Percentiles rank a stretch among this genome's conserved stretches.
Evolutionary conservation across 1,139 yeast species (phyloP).

Genomic region (Nadsonia starkeyi-henricii): DNA sequence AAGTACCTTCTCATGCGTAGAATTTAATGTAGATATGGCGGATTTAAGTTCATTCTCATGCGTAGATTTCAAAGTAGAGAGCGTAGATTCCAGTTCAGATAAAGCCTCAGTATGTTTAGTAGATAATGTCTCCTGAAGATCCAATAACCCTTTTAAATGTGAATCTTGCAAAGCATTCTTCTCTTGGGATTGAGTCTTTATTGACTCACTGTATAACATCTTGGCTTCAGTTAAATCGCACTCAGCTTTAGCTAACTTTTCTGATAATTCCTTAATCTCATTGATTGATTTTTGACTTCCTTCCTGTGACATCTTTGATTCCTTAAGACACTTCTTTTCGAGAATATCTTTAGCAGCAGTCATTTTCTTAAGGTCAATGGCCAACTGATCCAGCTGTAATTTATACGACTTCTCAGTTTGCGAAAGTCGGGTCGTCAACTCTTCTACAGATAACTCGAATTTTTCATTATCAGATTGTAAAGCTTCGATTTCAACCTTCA

Average conservation of each 20-base stretch:
- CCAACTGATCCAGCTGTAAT: not conserved
- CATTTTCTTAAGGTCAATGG: conserved; percentile 5
- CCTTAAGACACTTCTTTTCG: conserved; percentile 5
- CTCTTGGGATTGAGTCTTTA: conserved; percentile 6
- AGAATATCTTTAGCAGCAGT: conserved; percentile 5
- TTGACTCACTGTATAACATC: conserved; percentile 5
- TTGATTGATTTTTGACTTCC: not conserved
- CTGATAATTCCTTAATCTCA: not conserved
- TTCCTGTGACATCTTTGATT: conserved; percentile 4
- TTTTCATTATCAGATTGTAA: not conserved
- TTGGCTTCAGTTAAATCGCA: conserved; percentile 2
- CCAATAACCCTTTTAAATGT: conserved; percentile 3
- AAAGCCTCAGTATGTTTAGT: not conserved
- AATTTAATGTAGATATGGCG: not conserved
- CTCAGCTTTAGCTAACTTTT: conserved; percentile 3
- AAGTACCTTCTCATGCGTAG: not conserved
- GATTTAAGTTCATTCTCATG: not conserved
- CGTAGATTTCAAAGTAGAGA: not conserved
- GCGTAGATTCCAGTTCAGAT: conserved; percentile 1
- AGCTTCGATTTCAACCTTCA: conserved; percentile 3
- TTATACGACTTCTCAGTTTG: not conserved
- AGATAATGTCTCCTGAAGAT: conserved; percentile 4
- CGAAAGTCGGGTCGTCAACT: not conserved
- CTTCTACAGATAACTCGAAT: not conserved
- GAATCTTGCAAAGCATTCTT: conserved; percentile 2